These are phyloP conservation scores for Musa beccarii DNA, from an alignment of 176 grass and related monocot genomes.

Conservation along the genomic window DNA sequence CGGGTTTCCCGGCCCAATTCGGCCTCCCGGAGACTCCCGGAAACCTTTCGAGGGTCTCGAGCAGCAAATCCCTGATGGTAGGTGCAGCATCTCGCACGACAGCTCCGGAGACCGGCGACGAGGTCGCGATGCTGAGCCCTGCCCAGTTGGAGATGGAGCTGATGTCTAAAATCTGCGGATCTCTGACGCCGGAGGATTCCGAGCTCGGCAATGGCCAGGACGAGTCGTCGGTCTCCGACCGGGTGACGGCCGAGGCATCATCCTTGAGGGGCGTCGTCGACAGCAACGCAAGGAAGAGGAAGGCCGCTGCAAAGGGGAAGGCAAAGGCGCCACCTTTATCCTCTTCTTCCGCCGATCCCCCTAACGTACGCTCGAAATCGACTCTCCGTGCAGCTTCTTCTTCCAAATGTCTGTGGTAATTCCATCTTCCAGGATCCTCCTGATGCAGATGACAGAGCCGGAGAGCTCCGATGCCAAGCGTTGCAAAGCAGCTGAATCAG, in stretches of 20 bases:
- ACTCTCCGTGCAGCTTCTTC: background rate
- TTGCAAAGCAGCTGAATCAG: background rate
- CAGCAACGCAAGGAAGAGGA: constrained; percentile 42
- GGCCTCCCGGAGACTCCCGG: constrained; percentile 10
- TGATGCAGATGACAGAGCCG: constrained; percentile 14
- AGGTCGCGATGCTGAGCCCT: background rate
- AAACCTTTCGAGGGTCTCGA: constrained; percentile 42
- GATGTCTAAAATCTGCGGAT: constrained; percentile 6
- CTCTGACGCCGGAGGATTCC: background rate
- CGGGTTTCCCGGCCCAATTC: background rate
- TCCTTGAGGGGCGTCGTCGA: constrained; percentile 14
- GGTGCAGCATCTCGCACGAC: background rate
- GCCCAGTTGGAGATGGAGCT: constrained; percentile 9
- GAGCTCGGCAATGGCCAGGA: constrained; percentile 15
- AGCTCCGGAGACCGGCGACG: background rate
- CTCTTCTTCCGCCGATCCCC: background rate
- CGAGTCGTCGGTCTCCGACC: background rate
- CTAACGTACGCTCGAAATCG: background rate
- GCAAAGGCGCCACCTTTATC: constrained; percentile 28
- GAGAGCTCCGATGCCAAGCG: constrained; percentile 24
- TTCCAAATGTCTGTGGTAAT: background rate
- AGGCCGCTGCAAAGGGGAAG: constrained; percentile 31
- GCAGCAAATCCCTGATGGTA: constrained; percentile 37
- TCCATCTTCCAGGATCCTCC: background rate
- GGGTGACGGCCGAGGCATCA: background rate